These are phyloP conservation scores for Phylloporus arenicola DNA, from an alignment of 768 basidiomycete species.

Conservation along the genomic window DNA sequence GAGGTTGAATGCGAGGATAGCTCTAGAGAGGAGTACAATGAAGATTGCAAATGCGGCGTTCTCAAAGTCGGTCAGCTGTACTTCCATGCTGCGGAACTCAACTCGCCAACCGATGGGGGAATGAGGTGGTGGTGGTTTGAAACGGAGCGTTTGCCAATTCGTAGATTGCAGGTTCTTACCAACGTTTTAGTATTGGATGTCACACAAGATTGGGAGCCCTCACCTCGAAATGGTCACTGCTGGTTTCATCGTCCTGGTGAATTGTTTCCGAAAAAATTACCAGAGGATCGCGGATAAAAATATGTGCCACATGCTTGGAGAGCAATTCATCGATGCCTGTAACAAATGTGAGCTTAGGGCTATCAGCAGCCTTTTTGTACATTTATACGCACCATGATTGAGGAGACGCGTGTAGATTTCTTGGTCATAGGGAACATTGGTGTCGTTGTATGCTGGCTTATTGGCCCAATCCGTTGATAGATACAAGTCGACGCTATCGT, in stretches of 20 bases:
- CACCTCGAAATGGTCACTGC: conserved; percentile 96
- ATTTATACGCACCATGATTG: conserved; percentile 54
- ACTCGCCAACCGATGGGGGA: conserved; percentile 96
- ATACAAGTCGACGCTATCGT: conserved; percentile 93
- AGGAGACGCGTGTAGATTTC: conserved; percentile 66
- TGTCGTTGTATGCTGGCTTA: conserved; percentile 93
- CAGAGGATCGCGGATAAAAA: conserved; percentile 96
- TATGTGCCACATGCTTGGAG: conserved; percentile 87
- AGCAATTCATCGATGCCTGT: conserved; percentile 76
- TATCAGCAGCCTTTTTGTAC: not conserved
- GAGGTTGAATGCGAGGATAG: conserved; percentile 84
- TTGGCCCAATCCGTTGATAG: conserved; percentile 84
- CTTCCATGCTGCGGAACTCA: conserved; percentile 98
- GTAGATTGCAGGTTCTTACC: conserved; percentile 94
- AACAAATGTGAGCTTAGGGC: not conserved
- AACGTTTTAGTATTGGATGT: not conserved
- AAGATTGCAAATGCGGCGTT: conserved; percentile 97
- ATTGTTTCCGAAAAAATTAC: conserved; percentile 94
- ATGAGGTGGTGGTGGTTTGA: conserved; percentile 95
- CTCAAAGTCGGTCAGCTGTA: conserved; percentile 98
- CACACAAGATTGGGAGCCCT: not conserved
- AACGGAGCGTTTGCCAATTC: conserved; percentile 98
- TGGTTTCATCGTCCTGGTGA: conserved; percentile 81
- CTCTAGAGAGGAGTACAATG: conserved; percentile 88
- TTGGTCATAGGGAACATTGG: conserved; percentile 70